Conservation (phyloP, 768 basidiomycete species). For the Xanthoconium stramineum region DNA sequence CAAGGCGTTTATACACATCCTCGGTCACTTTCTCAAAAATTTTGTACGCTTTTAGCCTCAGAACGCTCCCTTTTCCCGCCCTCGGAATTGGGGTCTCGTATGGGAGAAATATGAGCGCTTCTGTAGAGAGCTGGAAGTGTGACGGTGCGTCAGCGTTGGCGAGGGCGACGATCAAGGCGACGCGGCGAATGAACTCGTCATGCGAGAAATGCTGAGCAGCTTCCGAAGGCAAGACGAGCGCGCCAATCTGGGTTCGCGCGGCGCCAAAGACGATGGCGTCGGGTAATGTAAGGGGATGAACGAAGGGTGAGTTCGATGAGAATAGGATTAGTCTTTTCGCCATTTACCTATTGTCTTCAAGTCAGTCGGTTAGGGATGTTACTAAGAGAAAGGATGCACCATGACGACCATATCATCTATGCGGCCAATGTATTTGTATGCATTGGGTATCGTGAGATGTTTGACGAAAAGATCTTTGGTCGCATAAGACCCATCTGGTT, state of each 20-base stretch:
- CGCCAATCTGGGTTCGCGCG: constrained; percentile 46
- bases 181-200: constrained; percentile 34
- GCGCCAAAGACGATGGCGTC: constrained; percentile 57
- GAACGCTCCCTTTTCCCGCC: constrained; percentile 50
- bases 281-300: constrained; percentile 40
- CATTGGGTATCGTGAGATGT: constrained; percentile 41
- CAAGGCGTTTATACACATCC: constrained; percentile 39
- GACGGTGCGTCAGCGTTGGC: constrained; percentile 51
- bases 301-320: constrained; percentile 29
- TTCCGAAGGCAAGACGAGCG: constrained; percentile 50
- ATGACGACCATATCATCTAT: constrained; percentile 53
- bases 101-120: constrained; percentile 50
- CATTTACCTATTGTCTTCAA: constrained; percentile 31
- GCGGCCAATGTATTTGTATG: constrained; percentile 50
- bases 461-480: constrained; percentile 52
- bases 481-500: constrained; percentile 52
- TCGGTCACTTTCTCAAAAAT: constrained; percentile 47
- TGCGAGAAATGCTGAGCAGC: constrained; percentile 24
- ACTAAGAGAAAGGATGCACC: constrained; percentile 9
- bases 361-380: background rate
- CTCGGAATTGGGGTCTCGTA: constrained; percentile 45
- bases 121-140: constrained; percentile 45
- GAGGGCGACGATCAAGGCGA: constrained; percentile 42
- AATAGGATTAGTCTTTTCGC: constrained; percentile 35
- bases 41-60: constrained; percentile 48